phyloP scores from a whole-genome alignment of 148 eudicot species.

The Vaccinium darrowii region DNA sequence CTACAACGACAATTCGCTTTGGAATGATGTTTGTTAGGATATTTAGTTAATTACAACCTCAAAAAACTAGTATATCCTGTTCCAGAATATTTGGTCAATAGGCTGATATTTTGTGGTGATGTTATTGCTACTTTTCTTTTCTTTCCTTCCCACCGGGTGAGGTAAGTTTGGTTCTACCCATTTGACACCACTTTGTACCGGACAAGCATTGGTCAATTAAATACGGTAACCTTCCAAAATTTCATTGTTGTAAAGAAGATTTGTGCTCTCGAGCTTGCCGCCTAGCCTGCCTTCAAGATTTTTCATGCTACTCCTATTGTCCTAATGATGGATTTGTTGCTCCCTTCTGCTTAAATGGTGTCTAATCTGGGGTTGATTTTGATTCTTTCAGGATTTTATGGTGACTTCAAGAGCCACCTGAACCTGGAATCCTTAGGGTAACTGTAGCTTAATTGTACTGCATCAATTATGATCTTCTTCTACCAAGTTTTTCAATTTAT shows the following conservation, averaged over 20 bases:
- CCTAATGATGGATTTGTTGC: background rate
- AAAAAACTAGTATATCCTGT: background rate
- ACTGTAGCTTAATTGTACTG: background rate
- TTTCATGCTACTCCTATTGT: constrained; percentile 14
- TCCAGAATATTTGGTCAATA: background rate
- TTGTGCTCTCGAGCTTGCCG: background rate
- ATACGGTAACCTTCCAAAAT: background rate
- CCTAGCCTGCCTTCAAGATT: background rate
- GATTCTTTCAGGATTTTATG: constrained; percentile 18
- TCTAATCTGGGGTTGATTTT: background rate
- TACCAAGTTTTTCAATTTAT: background rate
- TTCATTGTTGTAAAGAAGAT: background rate
- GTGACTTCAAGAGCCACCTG: constrained; percentile 12
- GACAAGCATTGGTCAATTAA: background rate
- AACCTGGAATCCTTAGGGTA: background rate
- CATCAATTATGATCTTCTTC: background rate
- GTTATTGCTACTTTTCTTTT: background rate
- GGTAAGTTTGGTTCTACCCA: background rate
- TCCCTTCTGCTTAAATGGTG: background rate
- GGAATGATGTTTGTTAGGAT: background rate
- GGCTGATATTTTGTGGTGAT: background rate
- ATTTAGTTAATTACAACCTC: background rate
- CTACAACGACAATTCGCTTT: background rate
- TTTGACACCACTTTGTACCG: background rate
- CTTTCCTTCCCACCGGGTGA: background rate